Percentiles rank a stretch among this genome's conserved stretches.
These are phyloP conservation scores for Licmophora abbreviata DNA, from an alignment of 108 stramenopile species.

Conservation along the genomic window DNA sequence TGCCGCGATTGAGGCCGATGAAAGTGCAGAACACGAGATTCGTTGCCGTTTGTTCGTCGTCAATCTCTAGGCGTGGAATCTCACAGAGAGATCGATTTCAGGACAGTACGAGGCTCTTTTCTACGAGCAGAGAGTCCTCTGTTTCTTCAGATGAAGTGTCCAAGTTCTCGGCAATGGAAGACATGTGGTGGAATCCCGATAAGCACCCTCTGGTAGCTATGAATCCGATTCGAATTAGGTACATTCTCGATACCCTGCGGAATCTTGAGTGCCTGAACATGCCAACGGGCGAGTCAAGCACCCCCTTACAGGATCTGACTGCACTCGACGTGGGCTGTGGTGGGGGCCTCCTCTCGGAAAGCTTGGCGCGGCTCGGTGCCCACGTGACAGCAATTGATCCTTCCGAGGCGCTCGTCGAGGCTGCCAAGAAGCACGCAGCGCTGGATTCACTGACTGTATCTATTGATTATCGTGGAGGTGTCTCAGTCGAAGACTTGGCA, in stretches of 20 bases:
- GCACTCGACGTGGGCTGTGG: constrained; percentile 90
- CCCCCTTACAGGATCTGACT: constrained; percentile 16
- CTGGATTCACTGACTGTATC: constrained; percentile 20
- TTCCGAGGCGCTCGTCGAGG: constrained; percentile 42
- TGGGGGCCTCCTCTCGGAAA: constrained; percentile 87
- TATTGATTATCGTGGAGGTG: constrained; percentile 58
- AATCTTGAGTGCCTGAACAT: background rate
- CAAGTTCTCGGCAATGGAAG: constrained; percentile 56
- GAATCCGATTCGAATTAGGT: constrained; percentile 69
- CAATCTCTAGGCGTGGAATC: no score
- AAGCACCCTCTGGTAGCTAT: constrained; percentile 70
- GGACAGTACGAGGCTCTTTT: background rate
- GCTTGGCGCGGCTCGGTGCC: constrained; percentile 76
- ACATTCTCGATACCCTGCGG: constrained; percentile 32
- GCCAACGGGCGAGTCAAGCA: background rate
- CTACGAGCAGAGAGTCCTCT: constrained; percentile 16
- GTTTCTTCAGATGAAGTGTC: constrained; percentile 43
- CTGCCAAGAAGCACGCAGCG: constrained; percentile 45
- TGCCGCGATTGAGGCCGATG: no score
- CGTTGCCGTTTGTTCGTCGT: no score
- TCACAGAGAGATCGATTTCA: no score
- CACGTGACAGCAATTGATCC: constrained; percentile 83
- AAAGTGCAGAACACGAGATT: no score
- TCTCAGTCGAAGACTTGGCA: constrained; percentile 68
- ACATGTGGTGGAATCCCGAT: constrained; percentile 69